Percentiles rank a stretch among this genome's conserved stretches.
Conservation (phyloP, 768 basidiomycete species). For the Asterophora parasitica region DNA sequence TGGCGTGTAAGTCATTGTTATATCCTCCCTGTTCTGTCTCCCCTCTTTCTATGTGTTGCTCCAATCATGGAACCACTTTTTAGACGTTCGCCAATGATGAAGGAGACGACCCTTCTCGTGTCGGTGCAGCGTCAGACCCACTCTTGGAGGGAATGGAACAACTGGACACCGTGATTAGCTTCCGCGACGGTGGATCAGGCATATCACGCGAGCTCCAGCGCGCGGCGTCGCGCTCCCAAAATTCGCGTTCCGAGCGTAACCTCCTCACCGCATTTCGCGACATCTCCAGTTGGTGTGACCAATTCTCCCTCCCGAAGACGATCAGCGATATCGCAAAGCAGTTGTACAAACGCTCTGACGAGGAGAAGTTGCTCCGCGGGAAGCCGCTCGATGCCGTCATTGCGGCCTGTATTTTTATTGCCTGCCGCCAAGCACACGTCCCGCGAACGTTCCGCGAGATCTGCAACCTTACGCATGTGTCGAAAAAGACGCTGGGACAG, state of each 20-base stretch:
- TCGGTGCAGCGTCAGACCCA: conserved; percentile 93
- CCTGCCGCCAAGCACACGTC: conserved; percentile 93
- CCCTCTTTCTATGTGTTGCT: conserved; percentile 9
- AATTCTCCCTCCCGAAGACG: conserved; percentile 88
- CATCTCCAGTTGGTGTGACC: conserved; percentile 92
- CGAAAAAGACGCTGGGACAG: conserved; percentile 93
- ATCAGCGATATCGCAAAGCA: conserved; percentile 97
- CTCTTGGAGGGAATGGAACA: conserved; percentile 93
- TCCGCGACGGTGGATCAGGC: conserved; percentile 92
- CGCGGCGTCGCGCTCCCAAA: conserved; percentile 78
- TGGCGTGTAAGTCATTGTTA: conserved; percentile 72
- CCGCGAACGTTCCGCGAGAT: conserved; percentile 95
- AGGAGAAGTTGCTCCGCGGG: conserved; percentile 87
- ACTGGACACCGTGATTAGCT: conserved; percentile 91
- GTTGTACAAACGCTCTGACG: conserved; percentile 94
- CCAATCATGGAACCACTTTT: conserved; percentile 15
- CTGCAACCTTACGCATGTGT: conserved; percentile 87
- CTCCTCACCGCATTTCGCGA: conserved; percentile 86
- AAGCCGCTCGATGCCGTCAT: conserved; percentile 92
- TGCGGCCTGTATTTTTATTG: conserved; percentile 97
- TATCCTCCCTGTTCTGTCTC: conserved; percentile 9
- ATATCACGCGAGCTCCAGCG: conserved; percentile 90
- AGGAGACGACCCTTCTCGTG: conserved; percentile 99
- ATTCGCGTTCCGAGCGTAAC: conserved; percentile 77
- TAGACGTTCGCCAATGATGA: conserved; percentile 99